Evolutionary conservation across 116 monocot genomes (phyloP).

Genomic region (Cymodocea nodosa): DNA sequence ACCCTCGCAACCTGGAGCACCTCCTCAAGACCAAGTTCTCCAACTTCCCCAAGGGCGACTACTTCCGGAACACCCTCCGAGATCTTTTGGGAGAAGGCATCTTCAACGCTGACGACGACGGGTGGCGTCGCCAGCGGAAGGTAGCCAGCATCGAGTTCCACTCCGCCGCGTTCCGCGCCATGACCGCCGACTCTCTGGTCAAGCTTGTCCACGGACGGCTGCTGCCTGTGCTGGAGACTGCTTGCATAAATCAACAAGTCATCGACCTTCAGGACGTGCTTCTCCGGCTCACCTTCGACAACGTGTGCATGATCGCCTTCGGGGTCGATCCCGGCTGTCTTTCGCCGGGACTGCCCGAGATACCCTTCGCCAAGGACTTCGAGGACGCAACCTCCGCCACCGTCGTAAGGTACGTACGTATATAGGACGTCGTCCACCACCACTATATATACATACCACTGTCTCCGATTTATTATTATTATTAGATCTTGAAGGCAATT

Average conservation of each 20-base stretch:
- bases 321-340: constrained; percentile 82
- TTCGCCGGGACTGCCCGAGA: constrained; percentile 39
- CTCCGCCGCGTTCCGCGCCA: constrained; percentile 56
- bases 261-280: constrained; percentile 78
- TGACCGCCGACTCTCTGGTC: constrained; percentile 49
- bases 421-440: no score
- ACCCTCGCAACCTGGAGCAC: constrained; percentile 85
- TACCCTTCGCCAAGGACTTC: constrained; percentile 66
- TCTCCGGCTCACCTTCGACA: constrained; percentile 87
- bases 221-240: constrained; percentile 53
- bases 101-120: constrained; percentile 70
- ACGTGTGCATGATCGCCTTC: constrained; percentile 86
- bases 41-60: constrained; percentile 77
- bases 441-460: background rate
- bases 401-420: constrained; percentile 21
- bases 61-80: constrained; percentile 46
- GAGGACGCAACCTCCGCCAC: constrained; percentile 88
- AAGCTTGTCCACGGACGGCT: constrained; percentile 79
- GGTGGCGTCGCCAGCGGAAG: constrained; percentile 61
- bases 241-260: background rate
- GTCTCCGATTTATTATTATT: no score
- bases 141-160: constrained; percentile 80
- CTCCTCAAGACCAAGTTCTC: constrained; percentile 72
- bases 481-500: no score
- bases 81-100: constrained; percentile 84